Conservation (phyloP, 768 basidiomycete species). For the Lyophyllum decastes region DNA sequence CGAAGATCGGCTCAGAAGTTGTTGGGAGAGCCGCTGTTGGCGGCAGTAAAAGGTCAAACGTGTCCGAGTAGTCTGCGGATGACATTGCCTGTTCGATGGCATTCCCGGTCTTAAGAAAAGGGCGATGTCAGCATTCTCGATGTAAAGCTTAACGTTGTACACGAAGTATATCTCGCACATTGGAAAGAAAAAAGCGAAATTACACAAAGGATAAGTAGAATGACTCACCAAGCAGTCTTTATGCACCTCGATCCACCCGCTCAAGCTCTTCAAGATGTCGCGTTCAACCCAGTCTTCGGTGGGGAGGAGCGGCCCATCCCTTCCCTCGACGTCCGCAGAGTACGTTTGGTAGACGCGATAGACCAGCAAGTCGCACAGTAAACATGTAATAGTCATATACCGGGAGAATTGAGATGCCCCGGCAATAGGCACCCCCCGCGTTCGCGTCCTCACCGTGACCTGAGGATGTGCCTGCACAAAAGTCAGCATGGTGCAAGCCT, state of each 20-base stretch:
- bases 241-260: conserved; percentile 76
- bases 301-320: conserved; percentile 67
- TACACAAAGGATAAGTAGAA: conserved; percentile 4
- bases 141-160: background rate
- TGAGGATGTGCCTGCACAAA: conserved; percentile 61
- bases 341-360: conserved; percentile 73
- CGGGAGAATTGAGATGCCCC: conserved; percentile 54
- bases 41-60: conserved; percentile 50
- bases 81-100: conserved; percentile 35
- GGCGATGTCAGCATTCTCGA: conserved; percentile 12
- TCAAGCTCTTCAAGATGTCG: conserved; percentile 65
- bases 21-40: conserved; percentile 25
- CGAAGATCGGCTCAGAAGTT: conserved; percentile 24
- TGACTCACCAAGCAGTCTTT: conserved; percentile 66
- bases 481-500: conserved; percentile 3
- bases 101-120: conserved; percentile 35
- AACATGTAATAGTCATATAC: conserved; percentile 66
- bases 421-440: conserved; percentile 41
- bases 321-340: conserved; percentile 55
- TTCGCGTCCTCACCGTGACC: conserved; percentile 65
- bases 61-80: conserved; percentile 44
- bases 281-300: conserved; percentile 78
- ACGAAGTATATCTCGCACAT: background rate
- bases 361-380: conserved; percentile 61
- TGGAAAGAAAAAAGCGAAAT: conserved; percentile 8